Evolutionary conservation across 2,329 filamentous ascomycete species (phyloP), one percentile per base, ranked within the genome.

Genomic region (Ilyonectria destructans): DNA sequence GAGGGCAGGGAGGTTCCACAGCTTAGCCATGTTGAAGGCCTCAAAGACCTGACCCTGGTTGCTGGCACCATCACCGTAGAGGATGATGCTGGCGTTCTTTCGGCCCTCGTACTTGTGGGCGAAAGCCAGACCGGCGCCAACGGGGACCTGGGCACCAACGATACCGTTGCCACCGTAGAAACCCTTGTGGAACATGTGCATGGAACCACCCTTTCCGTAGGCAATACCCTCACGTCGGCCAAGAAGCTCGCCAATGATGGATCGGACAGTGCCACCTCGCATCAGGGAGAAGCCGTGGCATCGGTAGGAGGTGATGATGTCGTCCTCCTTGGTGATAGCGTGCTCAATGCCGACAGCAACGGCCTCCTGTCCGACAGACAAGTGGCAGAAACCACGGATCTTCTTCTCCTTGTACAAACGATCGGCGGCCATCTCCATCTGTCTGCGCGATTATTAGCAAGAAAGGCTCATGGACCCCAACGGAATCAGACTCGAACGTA

Each of bases 391-490:
- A 86, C 96, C 96, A 79, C 96, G 93, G 79, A 99, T 98, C 90
- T 99, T 98, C 92, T 99, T 99, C 89, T 98, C 96, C 89, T 99
- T 99, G 93, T 99, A 99, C 80, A 99, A 88, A 82, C 96, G 91
- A 83, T 99, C 96, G 86, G 96, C 95, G 75, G 96, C 95, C 96
- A 99, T 97, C 86, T 99, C 96, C 96, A 99, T 97, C 84, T 97
- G 96, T 86, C 95, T 97, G 77, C 69, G 75, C 58, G 72, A 75
- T 78, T 78, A 77, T 82, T 69, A 80, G 79, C 62, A n/a, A 43
- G 48, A 21, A 31, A 19, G 46, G 37, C 46, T 59, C 63, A 26
- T 33, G 31, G 23, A 26, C 49, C 26, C 31, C 23, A 23, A 17
- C 23, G 4, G 55, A 23, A n/a, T 43, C 17, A 21, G 52, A 46